Base-by-base conservation (phyloP, 768 basidiomycete species). In the Lactarius hengduanensis region DNA sequence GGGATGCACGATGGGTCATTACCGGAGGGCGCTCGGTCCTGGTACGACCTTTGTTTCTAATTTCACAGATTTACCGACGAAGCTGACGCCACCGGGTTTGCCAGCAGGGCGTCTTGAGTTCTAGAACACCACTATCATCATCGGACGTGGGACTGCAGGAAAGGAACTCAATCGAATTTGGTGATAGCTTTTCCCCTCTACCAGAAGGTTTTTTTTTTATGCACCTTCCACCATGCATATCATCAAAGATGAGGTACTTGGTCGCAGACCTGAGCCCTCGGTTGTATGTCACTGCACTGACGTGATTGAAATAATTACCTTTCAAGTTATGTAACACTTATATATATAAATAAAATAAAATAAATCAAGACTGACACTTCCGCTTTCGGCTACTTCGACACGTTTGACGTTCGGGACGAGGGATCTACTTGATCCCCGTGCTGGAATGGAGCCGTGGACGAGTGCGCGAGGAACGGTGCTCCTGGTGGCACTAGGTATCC, bases 1-100 rank as follows among this genome's bases (percentile, higher is more conserved):
- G 86, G 88, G 82, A 84, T 68, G 71, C 76, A 16, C 87, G 90
- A 59, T 91, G 90, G 90, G 80, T 28, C 10, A 80, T 91, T 63
- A 83, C 89, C 18, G 90, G 90, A 32, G 81, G 78, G 20, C 87
- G 85, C 70, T 77, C 90, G 3, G 74, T 76, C 47, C 50, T 84
- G 38, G 89, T 90, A 70, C 62, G 85, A 20, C 63, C 28, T 75
- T 61, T n/a, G 30, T 59, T 50, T 66, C 15, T 32, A n/a, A n/a
- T 10, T 47, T 20, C 10, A 47, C 45, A 11, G 13, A 13, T 50
- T 6, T n/a, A 26, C 22, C 22, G 47, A 22, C 22, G 22, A 26
- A 50, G 22, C 5, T 47, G 22, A 50, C 4, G 47, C 47, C 13
- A n/a, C 47, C 47, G 22, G 43, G 43, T 45, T 26, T 50, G 47